Conservation (phyloP, 352 stramenopile genomes). For the Phytophthora pistaciae region DNA sequence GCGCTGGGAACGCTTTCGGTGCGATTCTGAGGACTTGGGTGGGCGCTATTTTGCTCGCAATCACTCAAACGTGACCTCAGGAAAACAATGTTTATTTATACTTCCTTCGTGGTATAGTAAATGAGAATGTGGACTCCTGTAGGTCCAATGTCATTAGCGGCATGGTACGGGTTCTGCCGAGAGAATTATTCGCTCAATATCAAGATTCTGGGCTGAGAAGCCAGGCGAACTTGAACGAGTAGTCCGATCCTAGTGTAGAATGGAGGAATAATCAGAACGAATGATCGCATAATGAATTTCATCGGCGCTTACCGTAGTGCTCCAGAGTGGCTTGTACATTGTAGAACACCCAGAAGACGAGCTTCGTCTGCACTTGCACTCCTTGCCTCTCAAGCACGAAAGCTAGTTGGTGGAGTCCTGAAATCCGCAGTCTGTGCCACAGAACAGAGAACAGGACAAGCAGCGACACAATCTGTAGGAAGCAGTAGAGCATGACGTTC, state of each 20-base stretch:
- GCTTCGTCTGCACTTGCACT: slow-evolving; percentile 42
- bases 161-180: too few relatives aligned
- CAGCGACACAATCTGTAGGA: slow-evolving; percentile 51
- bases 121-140: too few relatives aligned
- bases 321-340: slow-evolving; percentile 37
- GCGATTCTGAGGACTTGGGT: too few relatives aligned
- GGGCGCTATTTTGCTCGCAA: too few relatives aligned
- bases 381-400: slow-evolving; percentile 51
- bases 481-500: slow-evolving; percentile 43
- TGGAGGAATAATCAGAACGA: neutral
- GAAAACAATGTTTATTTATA: too few relatives aligned
- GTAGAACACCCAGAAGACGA: slow-evolving; percentile 49
- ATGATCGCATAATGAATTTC: neutral
- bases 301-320: slow-evolving; percentile 33
- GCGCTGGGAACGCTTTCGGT: too few relatives aligned
- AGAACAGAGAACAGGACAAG: slow-evolving; percentile 35
- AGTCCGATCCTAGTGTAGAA: neutral
- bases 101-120: too few relatives aligned
- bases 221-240: neutral
- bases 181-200: neutral
- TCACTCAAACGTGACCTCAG: too few relatives aligned
- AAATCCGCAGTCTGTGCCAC: slow-evolving; percentile 31
- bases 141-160: neutral
- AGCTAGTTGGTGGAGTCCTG: slow-evolving; percentile 34
- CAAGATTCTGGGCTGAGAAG: neutral